Base-by-base conservation (phyloP, 1,284 basidiomycete genomes). In the Bondarzewia mesenterica region DNA sequence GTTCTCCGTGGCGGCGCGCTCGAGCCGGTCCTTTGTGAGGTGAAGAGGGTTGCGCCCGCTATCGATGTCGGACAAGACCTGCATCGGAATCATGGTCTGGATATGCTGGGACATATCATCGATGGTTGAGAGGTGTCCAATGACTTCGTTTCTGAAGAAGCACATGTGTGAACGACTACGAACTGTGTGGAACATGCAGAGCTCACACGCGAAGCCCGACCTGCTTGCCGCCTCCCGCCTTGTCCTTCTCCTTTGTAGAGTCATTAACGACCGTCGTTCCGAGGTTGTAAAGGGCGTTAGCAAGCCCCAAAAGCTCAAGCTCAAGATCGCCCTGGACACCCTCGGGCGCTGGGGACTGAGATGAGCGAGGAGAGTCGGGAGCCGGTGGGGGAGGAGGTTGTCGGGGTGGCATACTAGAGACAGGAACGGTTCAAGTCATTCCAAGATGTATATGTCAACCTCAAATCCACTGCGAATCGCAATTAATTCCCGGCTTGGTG, bases 1-100 rank as follows among this genome's bases (percentile, higher is more conserved):
- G 60, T 91, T 92, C 66, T 90, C 88, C 1, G 85, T 85, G 20
- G 87, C 84, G 0, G 86, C 78, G 44, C 87, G 74, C 62, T 91
- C 88, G 12, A 90, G 63, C 42, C 82, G 72, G 52, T 90, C 85
- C 52, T 79, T 78, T 10, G 88, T 90, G 52, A 89, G 70, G 57
- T 79, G 75, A 77, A 87, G 83, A 2, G 88, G 88, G 59, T 91
- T 90, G 49, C 80, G 75, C 8, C 82, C 73, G 55, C 80, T 81
- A 66, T 91, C 89, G 49, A 90, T 82, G 54, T 89, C 84, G 32
- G 74, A 70, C 16, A 89, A 65, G 22, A 87, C 74, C 60, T 88
- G 82, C 62, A 84, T 70, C 0, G 86, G 85, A 18, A 89, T 73
- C 75, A 77, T 82, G 0, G 77, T 83, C 25, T 65, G 62, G 26